Percentiles rank a stretch among this genome's conserved stretches.
Evolutionary conservation across 2,329 filamentous ascomycete genomes (phyloP).

Genomic region (Daldinia sp.): DNA sequence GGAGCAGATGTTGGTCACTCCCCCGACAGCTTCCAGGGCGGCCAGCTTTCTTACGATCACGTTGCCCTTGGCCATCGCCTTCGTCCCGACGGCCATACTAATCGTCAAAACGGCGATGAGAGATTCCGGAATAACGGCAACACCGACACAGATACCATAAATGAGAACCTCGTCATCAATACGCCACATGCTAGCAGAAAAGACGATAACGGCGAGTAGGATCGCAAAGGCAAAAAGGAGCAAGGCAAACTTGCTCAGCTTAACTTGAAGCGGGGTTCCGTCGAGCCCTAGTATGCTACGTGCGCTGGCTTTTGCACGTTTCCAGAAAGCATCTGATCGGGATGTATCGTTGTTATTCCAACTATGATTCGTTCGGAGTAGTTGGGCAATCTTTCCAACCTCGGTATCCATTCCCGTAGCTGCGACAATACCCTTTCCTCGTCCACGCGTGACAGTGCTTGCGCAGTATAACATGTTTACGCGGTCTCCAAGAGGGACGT

Average conservation of each 20-base stretch:
- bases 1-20: conserved; percentile 75
- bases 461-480: conserved; percentile 76
- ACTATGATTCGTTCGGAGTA: conserved; percentile 67
- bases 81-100: conserved; percentile 65
- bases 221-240: conserved; percentile 78
- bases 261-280: conserved; percentile 85
- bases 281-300: conserved; percentile 69
- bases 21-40: conserved; percentile 72
- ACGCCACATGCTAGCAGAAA: conserved; percentile 63
- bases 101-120: conserved; percentile 71
- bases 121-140: conserved; percentile 63
- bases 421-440: conserved; percentile 73
- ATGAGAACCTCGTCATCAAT: conserved; percentile 66
- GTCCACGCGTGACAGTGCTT: conserved; percentile 75
- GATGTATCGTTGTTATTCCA: conserved; percentile 60
- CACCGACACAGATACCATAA: conserved; percentile 58
- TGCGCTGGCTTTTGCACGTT: conserved; percentile 52
- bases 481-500: conserved; percentile 72
- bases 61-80: conserved; percentile 62
- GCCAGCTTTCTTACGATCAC: conserved; percentile 68
- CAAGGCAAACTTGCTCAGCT: conserved; percentile 85
- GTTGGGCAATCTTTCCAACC: conserved; percentile 77
- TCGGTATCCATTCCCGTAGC: conserved; percentile 78
- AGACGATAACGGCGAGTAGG: conserved; percentile 68
- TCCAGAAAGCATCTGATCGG: conserved; percentile 53